phyloP scores from a whole-genome alignment of 2,329 filamentous ascomycete genomes.

The Alternaria triticimaculans region DNA sequence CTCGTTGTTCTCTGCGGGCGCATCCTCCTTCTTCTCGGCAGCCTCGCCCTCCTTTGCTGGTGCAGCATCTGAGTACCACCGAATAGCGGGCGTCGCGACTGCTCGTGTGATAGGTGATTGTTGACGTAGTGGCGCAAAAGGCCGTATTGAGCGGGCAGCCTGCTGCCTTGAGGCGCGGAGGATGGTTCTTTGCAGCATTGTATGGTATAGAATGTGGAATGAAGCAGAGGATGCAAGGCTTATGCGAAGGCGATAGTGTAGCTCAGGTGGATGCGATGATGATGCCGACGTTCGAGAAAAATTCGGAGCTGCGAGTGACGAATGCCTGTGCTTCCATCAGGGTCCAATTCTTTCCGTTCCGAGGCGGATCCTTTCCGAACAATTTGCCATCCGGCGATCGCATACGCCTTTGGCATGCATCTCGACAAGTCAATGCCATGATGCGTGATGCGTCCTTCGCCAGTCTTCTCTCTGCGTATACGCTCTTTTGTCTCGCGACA shows the following conservation, averaged over 20 bases:
- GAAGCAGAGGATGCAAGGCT: background rate
- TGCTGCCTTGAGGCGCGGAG: slow-evolving; percentile 56
- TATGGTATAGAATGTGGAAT: slow-evolving; percentile 24
- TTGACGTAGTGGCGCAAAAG: slow-evolving; percentile 45
- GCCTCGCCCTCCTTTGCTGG: slow-evolving; percentile 51
- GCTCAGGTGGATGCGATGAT: slow-evolving; percentile 21
- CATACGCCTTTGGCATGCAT: background rate
- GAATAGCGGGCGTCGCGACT: slow-evolving; percentile 38
- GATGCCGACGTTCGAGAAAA: slow-evolving; percentile 28
- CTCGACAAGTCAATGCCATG: slow-evolving; percentile 12
- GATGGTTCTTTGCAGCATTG: slow-evolving; percentile 60
- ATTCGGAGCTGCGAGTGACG: slow-evolving; percentile 15
- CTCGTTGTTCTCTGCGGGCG: slow-evolving; percentile 38
- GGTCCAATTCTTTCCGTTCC: slow-evolving; percentile 25
- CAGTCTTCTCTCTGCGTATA: slow-evolving; percentile 22
- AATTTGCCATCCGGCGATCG: background rate
- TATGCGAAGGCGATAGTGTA: slow-evolving; percentile 2
- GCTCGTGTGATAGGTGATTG: slow-evolving; percentile 40
- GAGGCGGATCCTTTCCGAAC: slow-evolving; percentile 21
- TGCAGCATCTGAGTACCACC: slow-evolving; percentile 58
- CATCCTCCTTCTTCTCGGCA: slow-evolving; percentile 56
- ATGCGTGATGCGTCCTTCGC: slow-evolving; percentile 34
- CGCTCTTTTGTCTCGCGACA: slow-evolving; percentile 15
- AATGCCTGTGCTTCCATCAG: slow-evolving; percentile 11
- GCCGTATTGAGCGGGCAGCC: slow-evolving; percentile 51